These are phyloP conservation scores for Exophiala mesophila DNA, from an alignment of 2,329 filamentous ascomycete genomes.

Conservation along the genomic window DNA sequence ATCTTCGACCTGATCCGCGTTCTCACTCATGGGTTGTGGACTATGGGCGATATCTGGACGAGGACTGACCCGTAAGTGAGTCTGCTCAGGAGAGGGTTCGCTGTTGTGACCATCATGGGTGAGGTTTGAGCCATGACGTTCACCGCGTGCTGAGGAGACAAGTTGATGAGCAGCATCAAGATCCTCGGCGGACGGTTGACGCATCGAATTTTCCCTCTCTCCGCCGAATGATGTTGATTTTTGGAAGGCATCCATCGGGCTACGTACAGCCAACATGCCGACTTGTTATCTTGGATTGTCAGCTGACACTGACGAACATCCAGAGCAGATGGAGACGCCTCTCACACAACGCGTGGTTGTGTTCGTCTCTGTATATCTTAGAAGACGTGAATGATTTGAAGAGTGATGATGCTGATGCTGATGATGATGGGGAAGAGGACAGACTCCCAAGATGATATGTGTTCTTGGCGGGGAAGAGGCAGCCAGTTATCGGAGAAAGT, in stretches of 20 bases:
- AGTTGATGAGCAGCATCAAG: constrained; percentile 45
- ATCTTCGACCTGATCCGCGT: constrained; percentile 16
- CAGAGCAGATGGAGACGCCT: too few relatives aligned
- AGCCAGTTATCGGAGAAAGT: too few relatives aligned
- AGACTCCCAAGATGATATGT: too few relatives aligned
- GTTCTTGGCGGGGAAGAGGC: neutral
- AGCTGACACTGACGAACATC: constrained; percentile 11
- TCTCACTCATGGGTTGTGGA: constrained; percentile 6
- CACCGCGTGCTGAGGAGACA: constrained; percentile 43
- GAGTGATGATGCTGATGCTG: too few relatives aligned
- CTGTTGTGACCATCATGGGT: constrained; percentile 12
- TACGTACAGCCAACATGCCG: constrained; percentile 27
- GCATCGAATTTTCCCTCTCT: constrained; percentile 29
- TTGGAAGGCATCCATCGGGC: constrained; percentile 25
- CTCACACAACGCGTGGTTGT: too few relatives aligned
- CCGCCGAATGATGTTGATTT: constrained; percentile 17
- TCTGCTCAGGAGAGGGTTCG: constrained; percentile 9
- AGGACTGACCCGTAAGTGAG: constrained; percentile 8
- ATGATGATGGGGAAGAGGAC: too few relatives aligned
- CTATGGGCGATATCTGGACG: constrained; percentile 6
- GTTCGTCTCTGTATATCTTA: too few relatives aligned
- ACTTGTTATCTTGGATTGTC: constrained; percentile 8
- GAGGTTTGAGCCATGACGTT: constrained; percentile 26
- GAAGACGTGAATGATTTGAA: too few relatives aligned
- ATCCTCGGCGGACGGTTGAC: constrained; percentile 44